Base-by-base conservation (phyloP, 2,329 filamentous ascomycete genomes). In the Nannizziopsis arthrosporioides region DNA sequence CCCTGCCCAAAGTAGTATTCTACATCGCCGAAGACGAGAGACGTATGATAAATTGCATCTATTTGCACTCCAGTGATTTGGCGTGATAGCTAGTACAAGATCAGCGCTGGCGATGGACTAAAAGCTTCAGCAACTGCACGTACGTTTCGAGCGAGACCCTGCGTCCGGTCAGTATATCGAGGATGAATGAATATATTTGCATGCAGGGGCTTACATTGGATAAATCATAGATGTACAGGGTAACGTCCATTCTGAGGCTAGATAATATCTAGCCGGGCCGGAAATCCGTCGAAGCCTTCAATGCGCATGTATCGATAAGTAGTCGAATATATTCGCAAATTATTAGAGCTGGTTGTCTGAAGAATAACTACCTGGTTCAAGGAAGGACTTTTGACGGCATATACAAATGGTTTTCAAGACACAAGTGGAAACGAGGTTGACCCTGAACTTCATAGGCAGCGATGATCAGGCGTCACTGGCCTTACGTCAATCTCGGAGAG, bases 31-130 rank as follows among this genome's bases (percentile, higher is more conserved):
- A 96, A 73, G 37, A 94, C 82, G 47, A 98, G 81, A 0, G 89
- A 86, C 0, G 92, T 96, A 64, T 98, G 92, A 57, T 96, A 96
- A 46, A 98, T 80, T 47, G 92, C 92, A 64, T 96, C 90, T 43
- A 95, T 85, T 45, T 83, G 79, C 1, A 74, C 76, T 1, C 81
- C 81, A 3, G 82, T 74, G 40, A 84, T 70, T 42, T 75, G 68
- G 43, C 62, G 63, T 10, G 76, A 80, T 62, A 80, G 76, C 68
- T 77, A 55, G 15, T 4, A 34, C n/a, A 10, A n/a, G 34, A 31
- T 45, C 43, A 45, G 43, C n/a, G 12, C 17, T 2, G 31, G n/a
- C 35, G 32, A 15, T 6, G 27, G 22, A 2, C 11, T 3, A 4
- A 2, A 7, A 9, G 32, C 17, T 8, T 32, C 17, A 47, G 9